Evolutionary conservation across 2,329 filamentous ascomycete genomes (phyloP), one percentile per base, ranked within the genome.

Genomic region (Pseudophaeomoniella oleicola): DNA sequence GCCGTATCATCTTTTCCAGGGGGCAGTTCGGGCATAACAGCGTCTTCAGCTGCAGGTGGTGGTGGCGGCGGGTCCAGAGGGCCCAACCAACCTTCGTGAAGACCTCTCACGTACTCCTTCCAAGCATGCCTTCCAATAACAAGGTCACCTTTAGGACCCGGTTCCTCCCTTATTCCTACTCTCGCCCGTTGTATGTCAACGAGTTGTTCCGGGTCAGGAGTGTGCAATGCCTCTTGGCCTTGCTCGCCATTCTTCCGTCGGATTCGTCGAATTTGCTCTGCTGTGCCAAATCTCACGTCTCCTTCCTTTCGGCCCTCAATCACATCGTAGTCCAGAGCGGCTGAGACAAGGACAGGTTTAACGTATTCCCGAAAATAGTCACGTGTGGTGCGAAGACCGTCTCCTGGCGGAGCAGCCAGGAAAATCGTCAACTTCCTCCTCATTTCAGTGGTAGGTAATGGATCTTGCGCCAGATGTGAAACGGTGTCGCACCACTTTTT

Each of bases 281-380:
- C 88, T 33, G 92, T 71, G 11, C 80, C 82, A 36, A 83, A 86
- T 42, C 90, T 69, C 32, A 98, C 75, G 53, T 98, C 88, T n/a
- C 90, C 90, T 63, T 94, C 82, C 53, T 80, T 78, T 37, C 87
- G 69, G 4, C 88, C 90, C 60, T 96, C 88, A 4, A 96, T 73
- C 39, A 94, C 92, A 50, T 94, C 88, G 77, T 92, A 96, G 56
- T 98, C 90, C 52, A 96, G 63, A 0, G 87, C 87, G 1, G 84
- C 88, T 2, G 85, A 81, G 3, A 90, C 82, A 29, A 98, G 63
- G 16, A 98, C 72, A 2, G 90, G 90, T 66, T 96, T 96, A 31
- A 94, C 74, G 54, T 94, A 98, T 56, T 94, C 84, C 51, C 86
- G 79, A 59, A 94, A 98, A 60, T 96, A 87, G 47, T 96, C 86